These are phyloP conservation scores for Cephalotrichum gorgonifer DNA, from an alignment of 2,329 filamentous ascomycete species.

Conservation along the genomic window DNA sequence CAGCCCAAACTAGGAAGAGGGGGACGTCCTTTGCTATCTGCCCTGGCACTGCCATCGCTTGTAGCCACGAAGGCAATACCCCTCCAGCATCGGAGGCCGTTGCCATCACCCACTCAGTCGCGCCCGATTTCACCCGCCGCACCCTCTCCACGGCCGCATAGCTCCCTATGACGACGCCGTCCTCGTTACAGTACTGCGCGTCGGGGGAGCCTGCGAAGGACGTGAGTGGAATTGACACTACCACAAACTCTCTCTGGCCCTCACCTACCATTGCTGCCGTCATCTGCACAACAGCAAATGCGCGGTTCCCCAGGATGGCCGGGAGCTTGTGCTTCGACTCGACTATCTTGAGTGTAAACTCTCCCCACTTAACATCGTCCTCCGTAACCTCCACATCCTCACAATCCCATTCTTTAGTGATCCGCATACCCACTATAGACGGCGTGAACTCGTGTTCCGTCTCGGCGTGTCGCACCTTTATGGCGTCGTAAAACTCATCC, in stretches of 20 bases:
- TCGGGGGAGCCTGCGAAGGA: constrained; percentile 33
- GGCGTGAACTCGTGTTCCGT: constrained; percentile 29
- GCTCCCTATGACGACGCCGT: constrained; percentile 40
- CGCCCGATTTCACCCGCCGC: constrained; percentile 28
- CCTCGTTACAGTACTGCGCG: constrained; percentile 51
- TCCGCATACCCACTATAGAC: constrained; percentile 23
- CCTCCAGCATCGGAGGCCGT: constrained; percentile 64
- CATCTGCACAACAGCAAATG: constrained; percentile 57
- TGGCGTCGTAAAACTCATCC: constrained; percentile 49
- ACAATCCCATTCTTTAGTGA: constrained; percentile 29
- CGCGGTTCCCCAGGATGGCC: constrained; percentile 48
- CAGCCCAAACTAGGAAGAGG: constrained; percentile 55
- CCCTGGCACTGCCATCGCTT: constrained; percentile 52
- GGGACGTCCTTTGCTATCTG: constrained; percentile 62
- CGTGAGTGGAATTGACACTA: constrained; percentile 45
- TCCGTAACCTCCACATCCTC: constrained; percentile 24
- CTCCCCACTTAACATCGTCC: constrained; percentile 30
- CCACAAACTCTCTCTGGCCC: constrained; percentile 37
- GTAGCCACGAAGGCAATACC: constrained; percentile 52
- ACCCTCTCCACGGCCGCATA: constrained; percentile 60
- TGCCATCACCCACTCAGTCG: constrained; percentile 68
- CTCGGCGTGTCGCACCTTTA: constrained; percentile 39
- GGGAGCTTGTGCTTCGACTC: constrained; percentile 59
- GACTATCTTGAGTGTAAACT: constrained; percentile 39
- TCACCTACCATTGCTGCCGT: constrained; percentile 28